Base-by-base conservation (phyloP, 352 stramenopile genomes). In the Peronospora tabacina region DNA sequence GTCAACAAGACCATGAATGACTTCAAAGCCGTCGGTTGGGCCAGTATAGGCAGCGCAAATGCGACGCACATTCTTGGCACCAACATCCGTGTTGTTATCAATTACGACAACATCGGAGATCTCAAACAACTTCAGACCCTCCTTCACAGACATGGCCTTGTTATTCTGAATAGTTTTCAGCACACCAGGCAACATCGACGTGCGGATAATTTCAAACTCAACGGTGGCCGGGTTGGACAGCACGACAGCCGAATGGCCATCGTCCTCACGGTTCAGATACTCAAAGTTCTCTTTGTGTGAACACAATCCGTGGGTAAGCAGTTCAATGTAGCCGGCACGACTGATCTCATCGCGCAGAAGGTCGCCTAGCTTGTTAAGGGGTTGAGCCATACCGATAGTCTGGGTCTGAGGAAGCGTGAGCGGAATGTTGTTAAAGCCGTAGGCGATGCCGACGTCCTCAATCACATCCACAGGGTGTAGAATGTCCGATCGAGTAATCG, bases 351-450 rank as follows among this genome's bases (percentile, higher is more conserved):
- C 90, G 15, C 97, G 88, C 32, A 99, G 66, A 45, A 98, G 82
- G 68, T 99, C 97, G 17, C 87, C 87, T 30, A 99, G 81, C 51
- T 97, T 94, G 78, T 99, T 99, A 2, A 99, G 75, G 7, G 96
- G 96, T 63, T 98, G 93, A 35, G 97, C 82, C 44, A 78, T 76
- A 46, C 96, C 97, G 19, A 98, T 96, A 7, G 94, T 98, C 63
- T 95, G 83, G 32, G 96, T 99, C 12, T 75, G 63, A 24, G 97
- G 97, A 28, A 98, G 84, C 51, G 78, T 97, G 34, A 91, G 90
- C 35, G 90, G 85, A 63, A 99, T 98, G 57, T 99, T 99, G 82
- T 99, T 98, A 70, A 98, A 99, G 33, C 97, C 97, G 70, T 98
- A 99, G 1, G 97, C 96, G 60, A 99, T 99, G 34, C 94, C 97